Evolutionary conservation across 2,329 filamentous ascomycete genomes (phyloP).

Genomic region (Neodidymelliopsis sp.): DNA sequence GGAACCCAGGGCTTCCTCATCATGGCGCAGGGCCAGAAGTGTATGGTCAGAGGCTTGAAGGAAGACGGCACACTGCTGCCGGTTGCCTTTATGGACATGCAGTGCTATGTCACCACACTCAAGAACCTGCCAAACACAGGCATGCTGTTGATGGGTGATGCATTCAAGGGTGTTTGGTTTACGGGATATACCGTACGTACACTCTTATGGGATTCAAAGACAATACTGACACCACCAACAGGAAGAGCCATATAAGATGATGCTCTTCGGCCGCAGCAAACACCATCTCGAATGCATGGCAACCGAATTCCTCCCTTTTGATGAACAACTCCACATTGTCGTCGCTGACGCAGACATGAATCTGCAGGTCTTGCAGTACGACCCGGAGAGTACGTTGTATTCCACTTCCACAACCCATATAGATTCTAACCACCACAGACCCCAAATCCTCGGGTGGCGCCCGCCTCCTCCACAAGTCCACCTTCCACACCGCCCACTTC

Average conservation of each 20-base stretch:
- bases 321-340: slow-evolving; percentile 81
- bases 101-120: slow-evolving; percentile 86
- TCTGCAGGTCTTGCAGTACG: slow-evolving; percentile 88
- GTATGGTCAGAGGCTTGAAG: slow-evolving; percentile 94
- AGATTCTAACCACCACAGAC: slow-evolving; percentile 61
- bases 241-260: slow-evolving; percentile 96
- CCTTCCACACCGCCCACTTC: slow-evolving; percentile 85
- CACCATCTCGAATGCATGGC: slow-evolving; percentile 79
- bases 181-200: slow-evolving; percentile 78
- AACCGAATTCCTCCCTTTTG: slow-evolving; percentile 88
- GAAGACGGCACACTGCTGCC: slow-evolving; percentile 92
- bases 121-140: slow-evolving; percentile 85
- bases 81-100: slow-evolving; percentile 98
- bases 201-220: not conserved
- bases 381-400: slow-evolving; percentile 80
- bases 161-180: slow-evolving; percentile 94
- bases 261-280: slow-evolving; percentile 86
- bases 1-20: slow-evolving; percentile 89
- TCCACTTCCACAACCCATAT: not conserved
- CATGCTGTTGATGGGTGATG: slow-evolving; percentile 86
- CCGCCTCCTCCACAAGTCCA: slow-evolving; percentile 83
- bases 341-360: slow-evolving; percentile 85
- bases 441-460: slow-evolving; percentile 92
- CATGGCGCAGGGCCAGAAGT: slow-evolving; percentile 93
- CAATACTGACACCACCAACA: slow-evolving; percentile 37